Conservation (phyloP, 208 protist species). For the Trypanosoma vivax region DNA sequence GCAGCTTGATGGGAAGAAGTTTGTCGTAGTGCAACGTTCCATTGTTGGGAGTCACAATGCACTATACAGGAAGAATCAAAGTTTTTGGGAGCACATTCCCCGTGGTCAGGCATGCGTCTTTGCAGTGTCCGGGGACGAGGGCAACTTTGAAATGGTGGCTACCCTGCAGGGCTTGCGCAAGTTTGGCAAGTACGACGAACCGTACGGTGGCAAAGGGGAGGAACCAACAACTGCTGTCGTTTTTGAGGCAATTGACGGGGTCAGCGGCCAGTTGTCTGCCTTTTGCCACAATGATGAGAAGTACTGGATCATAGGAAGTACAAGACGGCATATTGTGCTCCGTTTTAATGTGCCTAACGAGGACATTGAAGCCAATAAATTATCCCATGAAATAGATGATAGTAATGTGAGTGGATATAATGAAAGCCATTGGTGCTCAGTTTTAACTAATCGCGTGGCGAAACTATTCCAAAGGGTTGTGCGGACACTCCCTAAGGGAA, state of each 20-base stretch:
- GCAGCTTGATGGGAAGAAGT: conserved; percentile 24
- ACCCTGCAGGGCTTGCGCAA: conserved; percentile 55
- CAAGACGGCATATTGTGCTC: conserved; percentile 49
- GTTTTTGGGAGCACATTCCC: conserved; percentile 80
- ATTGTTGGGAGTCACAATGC: conserved; percentile 43
- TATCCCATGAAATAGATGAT: neutral
- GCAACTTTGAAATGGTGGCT: conserved; percentile 20
- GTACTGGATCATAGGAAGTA: conserved; percentile 71
- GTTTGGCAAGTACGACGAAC: conserved; percentile 55
- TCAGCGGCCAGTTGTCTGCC: conserved; percentile 52
- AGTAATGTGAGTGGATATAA: neutral
- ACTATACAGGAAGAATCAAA: conserved; percentile 64
- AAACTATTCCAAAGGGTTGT: conserved; percentile 39
- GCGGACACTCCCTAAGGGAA: conserved; percentile 1
- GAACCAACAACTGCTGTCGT: conserved; percentile 22
- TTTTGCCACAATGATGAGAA: conserved; percentile 30
- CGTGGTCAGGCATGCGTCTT: conserved; percentile 66
- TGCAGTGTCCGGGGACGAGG: conserved; percentile 1
- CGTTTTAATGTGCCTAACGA: conserved; percentile 57
- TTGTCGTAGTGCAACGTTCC: conserved; percentile 59
- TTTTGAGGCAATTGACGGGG: conserved; percentile 66
- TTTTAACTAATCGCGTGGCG: conserved; percentile 39
- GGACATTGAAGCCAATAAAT: conserved; percentile 42
- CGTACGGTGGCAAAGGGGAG: conserved; percentile 10
- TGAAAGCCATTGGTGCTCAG: conserved; percentile 5